Evolutionary conservation across 2,329 filamentous ascomycete species (phyloP).

Genomic region (Xylariomycetidae sp.): DNA sequence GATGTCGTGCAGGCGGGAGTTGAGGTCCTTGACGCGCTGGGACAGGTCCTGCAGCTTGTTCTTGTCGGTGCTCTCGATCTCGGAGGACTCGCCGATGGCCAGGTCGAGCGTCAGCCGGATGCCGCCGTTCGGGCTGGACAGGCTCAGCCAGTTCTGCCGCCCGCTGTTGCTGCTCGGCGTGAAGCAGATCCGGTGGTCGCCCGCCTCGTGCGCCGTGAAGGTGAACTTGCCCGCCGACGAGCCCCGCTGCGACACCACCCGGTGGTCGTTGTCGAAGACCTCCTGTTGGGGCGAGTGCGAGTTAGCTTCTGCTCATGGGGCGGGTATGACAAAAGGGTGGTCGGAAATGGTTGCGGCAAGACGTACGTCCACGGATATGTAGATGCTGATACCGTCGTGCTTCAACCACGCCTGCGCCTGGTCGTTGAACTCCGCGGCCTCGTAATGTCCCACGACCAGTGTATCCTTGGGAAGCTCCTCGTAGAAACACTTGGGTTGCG

Average conservation of each 20-base stretch:
- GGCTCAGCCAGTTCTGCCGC: constrained; percentile 65
- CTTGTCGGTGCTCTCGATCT: constrained; percentile 92
- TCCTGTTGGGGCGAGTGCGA: constrained; percentile 57
- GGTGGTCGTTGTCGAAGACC: constrained; percentile 95
- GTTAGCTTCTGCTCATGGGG: constrained; percentile 4
- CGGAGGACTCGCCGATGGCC: constrained; percentile 87
- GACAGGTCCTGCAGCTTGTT: constrained; percentile 86
- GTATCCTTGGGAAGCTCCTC: constrained; percentile 98
- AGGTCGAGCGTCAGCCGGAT: constrained; percentile 84
- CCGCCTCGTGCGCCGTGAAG: constrained; percentile 90
- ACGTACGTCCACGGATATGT: constrained; percentile 80
- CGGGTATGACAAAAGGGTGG: neutral
- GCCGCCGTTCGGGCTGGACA: constrained; percentile 60
- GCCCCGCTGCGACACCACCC: constrained; percentile 83
- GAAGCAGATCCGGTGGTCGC: constrained; percentile 95
- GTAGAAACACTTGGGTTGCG: constrained; percentile 88
- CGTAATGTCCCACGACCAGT: constrained; percentile 88
- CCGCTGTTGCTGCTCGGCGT: constrained; percentile 70
- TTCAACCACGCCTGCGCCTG: constrained; percentile 60
- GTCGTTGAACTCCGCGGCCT: constrained; percentile 77
- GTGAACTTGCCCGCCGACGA: constrained; percentile 76
- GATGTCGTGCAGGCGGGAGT: constrained; percentile 80
- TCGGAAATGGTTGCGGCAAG: neutral
- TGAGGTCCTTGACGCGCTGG: constrained; percentile 82
- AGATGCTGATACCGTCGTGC: constrained; percentile 73